Evolutionary conservation across 495 filamentous ascomycete species (phyloP), one percentile per base, ranked within the genome.

Genomic region (Penicillium waksmanii): DNA sequence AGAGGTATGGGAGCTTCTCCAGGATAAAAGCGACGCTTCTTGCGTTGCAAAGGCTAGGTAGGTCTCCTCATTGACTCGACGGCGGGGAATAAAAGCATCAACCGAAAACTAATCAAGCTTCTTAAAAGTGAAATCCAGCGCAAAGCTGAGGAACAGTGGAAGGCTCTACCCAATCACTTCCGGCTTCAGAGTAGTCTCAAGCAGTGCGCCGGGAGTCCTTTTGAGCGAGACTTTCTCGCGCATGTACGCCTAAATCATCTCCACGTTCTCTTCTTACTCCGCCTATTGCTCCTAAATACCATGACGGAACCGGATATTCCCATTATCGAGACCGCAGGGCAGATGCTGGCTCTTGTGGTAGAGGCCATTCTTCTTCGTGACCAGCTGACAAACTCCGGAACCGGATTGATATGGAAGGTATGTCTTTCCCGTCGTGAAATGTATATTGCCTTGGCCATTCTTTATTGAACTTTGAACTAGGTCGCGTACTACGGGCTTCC

Each of bases 341-440:
- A 76, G 35, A 78, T 77, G 64, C 71, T 78, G 18, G 56, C 63
- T 8, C 63, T 77, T 0, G 72, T 76, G 9, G 69, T 76, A 12
- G 75, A 77, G 40, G 56, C 66, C 12, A 72, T 78, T 8, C 55
- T 78, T 15, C 70, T 77, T 3, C 66, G 71, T 15, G 74, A 78
- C 31, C 71, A 73, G 27, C 59, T 78, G 31, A 69, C 62, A 6
- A 77, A 78, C 53, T 77, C 75, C 8, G 74, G 75, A 2, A 77
- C 74, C 0, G 66, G 71, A n/a, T 65, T 78, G 31, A 65, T 76
- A n/a, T 77, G 75, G 75, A 78, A 75, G 68, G 75, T 72, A 67
- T 53, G 55, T 17, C n/a, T 18, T 15, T 19, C 31, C 23, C 31
- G 42, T 8, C 27, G 6, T 27, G 9, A 48, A 17, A n/a, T 7